phyloP scores from a whole-genome alignment of 148 eudicot species.

The Rhododendron griersonianum region DNA sequence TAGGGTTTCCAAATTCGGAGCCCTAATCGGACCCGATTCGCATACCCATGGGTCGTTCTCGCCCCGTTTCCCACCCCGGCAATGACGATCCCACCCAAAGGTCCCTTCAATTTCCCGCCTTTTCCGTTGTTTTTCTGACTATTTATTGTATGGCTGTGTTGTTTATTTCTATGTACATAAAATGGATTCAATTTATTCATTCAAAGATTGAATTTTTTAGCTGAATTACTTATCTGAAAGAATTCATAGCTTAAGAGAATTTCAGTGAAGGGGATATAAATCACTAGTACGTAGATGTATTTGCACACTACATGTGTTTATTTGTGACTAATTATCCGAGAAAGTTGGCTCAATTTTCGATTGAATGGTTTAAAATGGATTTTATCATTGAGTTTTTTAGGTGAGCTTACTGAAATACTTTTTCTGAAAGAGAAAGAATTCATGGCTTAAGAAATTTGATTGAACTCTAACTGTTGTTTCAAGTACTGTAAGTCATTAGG shows the following conservation, averaged over 20 bases:
- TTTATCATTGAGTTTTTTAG: not conserved
- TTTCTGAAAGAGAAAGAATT: not conserved
- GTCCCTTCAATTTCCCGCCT: conserved; percentile 20
- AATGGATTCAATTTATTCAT: not conserved
- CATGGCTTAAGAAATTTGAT: not conserved
- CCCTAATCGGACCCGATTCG: conserved; percentile 5
- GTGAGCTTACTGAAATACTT: not conserved
- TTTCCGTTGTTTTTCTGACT: not conserved
- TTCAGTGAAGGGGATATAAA: not conserved
- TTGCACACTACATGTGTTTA: not conserved
- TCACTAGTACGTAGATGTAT: not conserved
- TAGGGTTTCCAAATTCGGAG: conserved; percentile 13
- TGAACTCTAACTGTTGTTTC: not conserved
- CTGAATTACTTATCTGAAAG: not conserved
- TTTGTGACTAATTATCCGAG: not conserved
- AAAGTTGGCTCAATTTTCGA: not conserved
- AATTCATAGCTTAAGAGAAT: not conserved
- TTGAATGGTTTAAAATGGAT: not conserved
- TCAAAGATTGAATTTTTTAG: not conserved
- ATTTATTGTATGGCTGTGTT: not conserved
- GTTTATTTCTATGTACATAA: not conserved
- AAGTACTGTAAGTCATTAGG: not conserved
- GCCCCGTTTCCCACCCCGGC: conserved; percentile 50
- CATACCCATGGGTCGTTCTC: conserved; percentile 65
- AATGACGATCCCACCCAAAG: conserved; percentile 76